Conservation (phyloP, 495 filamentous ascomycete genomes). For the Oleoguttula mirabilis region DNA sequence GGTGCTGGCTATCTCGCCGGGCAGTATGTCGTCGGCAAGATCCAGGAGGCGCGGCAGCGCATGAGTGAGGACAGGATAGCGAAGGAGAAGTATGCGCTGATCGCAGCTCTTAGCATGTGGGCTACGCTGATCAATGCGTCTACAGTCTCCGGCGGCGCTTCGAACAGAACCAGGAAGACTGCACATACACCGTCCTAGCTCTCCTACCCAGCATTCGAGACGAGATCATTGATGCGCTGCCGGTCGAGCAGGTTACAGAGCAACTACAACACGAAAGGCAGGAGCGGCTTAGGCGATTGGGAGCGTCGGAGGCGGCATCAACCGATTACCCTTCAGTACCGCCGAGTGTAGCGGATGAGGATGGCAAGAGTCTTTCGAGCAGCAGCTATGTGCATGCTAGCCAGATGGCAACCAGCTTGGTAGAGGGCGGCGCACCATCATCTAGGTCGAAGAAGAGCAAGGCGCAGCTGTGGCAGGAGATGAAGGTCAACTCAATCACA, state of each 20-base stretch:
- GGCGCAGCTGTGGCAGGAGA: constrained; percentile 89
- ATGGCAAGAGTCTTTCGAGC: constrained; percentile 63
- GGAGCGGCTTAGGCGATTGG: constrained; percentile 48
- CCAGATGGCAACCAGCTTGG: constrained; percentile 47
- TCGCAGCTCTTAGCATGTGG: no score
- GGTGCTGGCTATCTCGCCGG: constrained; percentile 86
- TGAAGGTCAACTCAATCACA: constrained; percentile 90
- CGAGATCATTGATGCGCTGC: constrained; percentile 74
- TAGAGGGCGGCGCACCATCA: constrained; percentile 27
- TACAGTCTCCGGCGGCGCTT: constrained; percentile 81
- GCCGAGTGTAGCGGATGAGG: constrained; percentile 72
- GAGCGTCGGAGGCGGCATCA: constrained; percentile 36
- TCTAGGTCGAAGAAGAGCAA: constrained; percentile 60
- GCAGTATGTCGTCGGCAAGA: constrained; percentile 81
- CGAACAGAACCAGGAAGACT: constrained; percentile 97
- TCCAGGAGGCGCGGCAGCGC: constrained; percentile 83
- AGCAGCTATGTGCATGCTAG: constrained; percentile 71
- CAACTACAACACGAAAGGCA: constrained; percentile 92
- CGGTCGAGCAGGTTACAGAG: constrained; percentile 77
- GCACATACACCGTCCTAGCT: constrained; percentile 94
- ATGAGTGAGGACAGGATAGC: constrained; percentile 92
- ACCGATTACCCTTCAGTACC: constrained; percentile 57
- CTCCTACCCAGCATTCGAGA: constrained; percentile 81
- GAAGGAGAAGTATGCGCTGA: constrained; percentile 81
- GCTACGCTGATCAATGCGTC: neutral